Evolutionary conservation across 1,284 basidiomycete genomes (phyloP).

Genomic region (Ceratobasidium papillatum): DNA sequence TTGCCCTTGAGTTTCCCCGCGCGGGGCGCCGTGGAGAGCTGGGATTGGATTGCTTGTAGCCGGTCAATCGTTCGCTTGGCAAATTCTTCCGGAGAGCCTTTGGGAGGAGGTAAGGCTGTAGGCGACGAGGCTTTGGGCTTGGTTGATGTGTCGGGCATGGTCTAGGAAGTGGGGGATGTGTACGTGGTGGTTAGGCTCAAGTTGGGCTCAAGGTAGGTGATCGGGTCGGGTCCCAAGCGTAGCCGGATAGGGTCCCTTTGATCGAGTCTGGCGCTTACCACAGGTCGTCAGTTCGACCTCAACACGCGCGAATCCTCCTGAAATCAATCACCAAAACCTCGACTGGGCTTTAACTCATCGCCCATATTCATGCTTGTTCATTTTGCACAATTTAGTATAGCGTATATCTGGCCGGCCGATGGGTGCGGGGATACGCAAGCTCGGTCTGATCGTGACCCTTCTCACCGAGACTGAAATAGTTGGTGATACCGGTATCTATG

Average conservation of each 20-base stretch:
- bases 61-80: slow-evolving; percentile 65
- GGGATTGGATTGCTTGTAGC: slow-evolving; percentile 73
- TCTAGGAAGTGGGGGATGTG: neutral
- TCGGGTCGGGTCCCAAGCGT: slow-evolving; percentile 8
- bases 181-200: slow-evolving; percentile 1
- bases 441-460: too few relatives aligned
- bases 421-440: too few relatives aligned
- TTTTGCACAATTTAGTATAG: too few relatives aligned
- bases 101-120: slow-evolving; percentile 33
- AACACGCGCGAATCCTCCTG: too few relatives aligned
- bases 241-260: slow-evolving; percentile 25
- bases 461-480: too few relatives aligned
- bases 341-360: too few relatives aligned
- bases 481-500: too few relatives aligned
- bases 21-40: slow-evolving; percentile 67
- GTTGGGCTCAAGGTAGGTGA: neutral
- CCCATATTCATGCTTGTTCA: too few relatives aligned
- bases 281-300: too few relatives aligned
- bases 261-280: neutral
- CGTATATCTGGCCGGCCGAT: too few relatives aligned
- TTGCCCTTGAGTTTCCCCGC: slow-evolving; percentile 73
- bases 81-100: slow-evolving; percentile 11
- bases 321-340: neutral
- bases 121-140: slow-evolving; percentile 23
- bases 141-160: slow-evolving; percentile 38